Evolutionary conservation across 768 basidiomycete species (phyloP), one percentile per base, ranked within the genome.

Genomic region (Holtermanniella nyarrowii): DNA sequence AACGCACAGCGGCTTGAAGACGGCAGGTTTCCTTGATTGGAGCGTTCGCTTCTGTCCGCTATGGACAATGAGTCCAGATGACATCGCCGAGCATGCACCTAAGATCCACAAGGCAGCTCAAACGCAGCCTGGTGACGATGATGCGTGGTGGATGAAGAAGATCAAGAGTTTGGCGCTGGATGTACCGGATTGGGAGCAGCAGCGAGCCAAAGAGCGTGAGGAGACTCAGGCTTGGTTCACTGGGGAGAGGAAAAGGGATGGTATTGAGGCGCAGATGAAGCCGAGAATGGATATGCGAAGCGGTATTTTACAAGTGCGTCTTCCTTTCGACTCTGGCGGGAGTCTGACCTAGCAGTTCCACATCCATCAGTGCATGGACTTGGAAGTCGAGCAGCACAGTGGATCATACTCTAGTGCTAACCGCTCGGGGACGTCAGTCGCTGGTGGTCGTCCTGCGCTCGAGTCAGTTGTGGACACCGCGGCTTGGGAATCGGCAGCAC

Each of bases 171-270:
- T 60, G 42, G 42, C 21, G 27, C 66, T 56, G 1, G 61, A 66
- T 16, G 49, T 50, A 1, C 60, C 66, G 20, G 52, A 62, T 5
- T 73, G 70, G 70, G 67, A 65, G 26, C 27, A 46, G n/a, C 63
- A 66, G 37, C 26, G 72, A 39, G 31, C 57, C 12, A 46, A 64
- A 44, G 52, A 64, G 51, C 42, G 69, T 13, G 59, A 70, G 50
- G 68, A 72, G 44, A 61, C 62, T 1, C 37, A 66, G 20, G 60
- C 59, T 22, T 73, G 68, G 68, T 63, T 73, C 22, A 65, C 66
- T 1, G 72, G 72, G 7, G 63, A 70, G 48, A 57, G 59, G 42
- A 68, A 65, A 16, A 61, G 60, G 23, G 70, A 73, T 42, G 56
- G 60, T 26, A 46, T 66, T 53, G 72, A 73, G 47, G 60, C 60